Evolutionary conservation across 23 red algal genomes (phyloP), one percentile per base, ranked within the genome.

Genomic region (Agarophyton chilense): DNA sequence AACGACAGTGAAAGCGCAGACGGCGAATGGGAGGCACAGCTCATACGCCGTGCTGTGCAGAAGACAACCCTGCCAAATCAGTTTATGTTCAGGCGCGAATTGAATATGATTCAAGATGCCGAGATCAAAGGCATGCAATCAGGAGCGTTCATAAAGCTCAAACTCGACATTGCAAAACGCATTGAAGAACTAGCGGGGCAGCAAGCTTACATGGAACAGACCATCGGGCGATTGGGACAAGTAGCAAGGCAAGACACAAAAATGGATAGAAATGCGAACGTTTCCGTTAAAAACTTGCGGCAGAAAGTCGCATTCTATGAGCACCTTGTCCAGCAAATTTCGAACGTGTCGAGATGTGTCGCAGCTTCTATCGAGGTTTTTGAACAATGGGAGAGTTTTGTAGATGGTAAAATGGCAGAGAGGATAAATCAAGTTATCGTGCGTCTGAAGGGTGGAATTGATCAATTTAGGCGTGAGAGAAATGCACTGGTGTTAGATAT

Each of bases 181-280:
- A 49, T 74, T 29, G 68, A 74, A 9, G 38, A 43, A 47, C 68
- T 74, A 2, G 68, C 68, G 0, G 68, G 11, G 21, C 68, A 49
- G 21, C 68, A 74, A 47, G 68, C 68, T 26, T 74, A 46, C 43
- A 33, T 74, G 9, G 68, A 74, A 33, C 68, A 74, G 43, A 74
- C 45, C 45, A 47, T 74, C 34, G 24, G 24, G 7, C 68, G 68
- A 46, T 33, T 74, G 38, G 40, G 6, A 29, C 40, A 74, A 74
- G 68, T 74, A 43, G 68, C 47, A 1, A 7, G 9, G 25, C 68
- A 74, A 29, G 43, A 74, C 43, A 49, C 38, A 2, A 17, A 18
- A 21, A 74, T 74, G 1, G 33, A 74, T 14, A 39, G 43, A 49
- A 74, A 43, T 7, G 68, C 43, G 4, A 49, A 74, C 24, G 41